Percentiles rank a stretch among this genome's conserved stretches.
Evolutionary conservation across 75 land plant species (phyloP).

Genomic region (Ceratopteris richardii): DNA sequence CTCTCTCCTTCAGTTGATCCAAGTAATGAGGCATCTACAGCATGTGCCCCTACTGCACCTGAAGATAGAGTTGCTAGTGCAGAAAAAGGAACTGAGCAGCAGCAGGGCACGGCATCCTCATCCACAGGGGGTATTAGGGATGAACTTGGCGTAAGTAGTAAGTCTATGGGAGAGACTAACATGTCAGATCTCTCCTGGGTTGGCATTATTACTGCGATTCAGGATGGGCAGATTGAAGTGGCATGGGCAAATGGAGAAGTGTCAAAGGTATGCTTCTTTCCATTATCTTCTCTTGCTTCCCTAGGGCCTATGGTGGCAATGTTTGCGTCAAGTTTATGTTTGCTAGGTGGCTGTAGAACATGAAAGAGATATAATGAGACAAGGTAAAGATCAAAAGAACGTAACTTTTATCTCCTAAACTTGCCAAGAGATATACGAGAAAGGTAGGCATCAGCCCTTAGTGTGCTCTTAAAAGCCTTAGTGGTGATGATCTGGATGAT

Average conservation of each 20-base stretch:
- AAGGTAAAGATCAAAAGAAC: background rate
- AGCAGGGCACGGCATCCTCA: background rate
- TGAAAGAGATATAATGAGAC: background rate
- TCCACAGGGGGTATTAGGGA: background rate
- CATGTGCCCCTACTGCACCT: constrained; percentile 22
- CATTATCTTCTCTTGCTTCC: constrained; percentile 1
- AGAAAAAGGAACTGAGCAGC: constrained; percentile 4
- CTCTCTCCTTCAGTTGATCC: constrained; percentile 21
- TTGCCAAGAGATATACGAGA: too few relatives aligned
- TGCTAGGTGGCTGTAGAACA: too few relatives aligned
- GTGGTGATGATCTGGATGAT: too few relatives aligned
- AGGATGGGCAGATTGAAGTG: constrained; percentile 92
- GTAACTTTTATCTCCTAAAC: too few relatives aligned
- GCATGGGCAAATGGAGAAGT: constrained; percentile 89
- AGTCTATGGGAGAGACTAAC: constrained; percentile 8
- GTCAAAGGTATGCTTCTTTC: constrained; percentile 43
- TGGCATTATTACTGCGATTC: constrained; percentile 75
- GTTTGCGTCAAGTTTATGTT: background rate
- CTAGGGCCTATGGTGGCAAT: too few relatives aligned
- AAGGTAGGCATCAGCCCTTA: too few relatives aligned
- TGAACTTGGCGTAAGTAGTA: constrained; percentile 8
- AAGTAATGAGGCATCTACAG: background rate
- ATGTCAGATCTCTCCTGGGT: constrained; percentile 76
- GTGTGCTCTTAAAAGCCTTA: too few relatives aligned
- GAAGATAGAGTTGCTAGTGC: constrained; percentile 1